These are phyloP conservation scores for Phytopythium chamaehyphon DNA, from an alignment of 352 stramenopile genomes.

Conservation along the genomic window DNA sequence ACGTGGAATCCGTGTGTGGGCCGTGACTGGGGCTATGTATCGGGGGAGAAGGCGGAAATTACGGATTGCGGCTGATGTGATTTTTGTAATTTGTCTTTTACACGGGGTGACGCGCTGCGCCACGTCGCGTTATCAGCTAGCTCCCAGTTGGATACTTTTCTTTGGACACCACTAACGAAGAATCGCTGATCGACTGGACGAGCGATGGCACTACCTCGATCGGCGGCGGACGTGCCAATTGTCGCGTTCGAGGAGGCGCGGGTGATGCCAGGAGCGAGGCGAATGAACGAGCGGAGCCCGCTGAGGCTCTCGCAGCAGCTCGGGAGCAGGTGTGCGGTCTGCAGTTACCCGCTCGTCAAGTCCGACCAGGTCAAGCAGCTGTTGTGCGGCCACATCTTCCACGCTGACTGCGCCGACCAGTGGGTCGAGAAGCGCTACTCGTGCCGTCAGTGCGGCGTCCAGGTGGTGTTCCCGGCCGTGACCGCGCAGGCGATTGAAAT, in stretches of 20 bases:
- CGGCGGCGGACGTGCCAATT: constrained; percentile 22
- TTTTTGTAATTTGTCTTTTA: too few species aligned
- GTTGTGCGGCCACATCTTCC: constrained; percentile 58
- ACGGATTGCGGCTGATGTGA: too few species aligned
- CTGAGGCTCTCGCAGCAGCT: neutral
- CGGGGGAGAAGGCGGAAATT: too few species aligned
- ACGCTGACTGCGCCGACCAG: constrained; percentile 51
- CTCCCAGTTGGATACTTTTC: too few species aligned
- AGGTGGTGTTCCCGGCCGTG: constrained; percentile 55
- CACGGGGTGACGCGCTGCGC: neutral
- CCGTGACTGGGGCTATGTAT: too few species aligned
- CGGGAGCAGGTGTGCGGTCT: constrained; percentile 29
- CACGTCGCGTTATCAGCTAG: too few species aligned
- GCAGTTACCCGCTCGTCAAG: constrained; percentile 23
- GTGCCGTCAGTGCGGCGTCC: constrained; percentile 54
- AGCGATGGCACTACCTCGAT: constrained; percentile 19
- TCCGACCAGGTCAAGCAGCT: constrained; percentile 48
- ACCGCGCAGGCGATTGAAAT: constrained; percentile 13
- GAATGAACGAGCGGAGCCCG: constrained; percentile 16
- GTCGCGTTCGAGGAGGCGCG: constrained; percentile 14
- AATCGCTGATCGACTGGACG: neutral
- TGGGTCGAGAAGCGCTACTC: constrained; percentile 36
- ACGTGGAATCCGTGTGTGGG: too few species aligned
- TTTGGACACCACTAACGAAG: too few species aligned
- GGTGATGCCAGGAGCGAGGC: constrained; percentile 10